Conservation (phyloP, 257 asterid genomes). For the Solanum piurae region DNA sequence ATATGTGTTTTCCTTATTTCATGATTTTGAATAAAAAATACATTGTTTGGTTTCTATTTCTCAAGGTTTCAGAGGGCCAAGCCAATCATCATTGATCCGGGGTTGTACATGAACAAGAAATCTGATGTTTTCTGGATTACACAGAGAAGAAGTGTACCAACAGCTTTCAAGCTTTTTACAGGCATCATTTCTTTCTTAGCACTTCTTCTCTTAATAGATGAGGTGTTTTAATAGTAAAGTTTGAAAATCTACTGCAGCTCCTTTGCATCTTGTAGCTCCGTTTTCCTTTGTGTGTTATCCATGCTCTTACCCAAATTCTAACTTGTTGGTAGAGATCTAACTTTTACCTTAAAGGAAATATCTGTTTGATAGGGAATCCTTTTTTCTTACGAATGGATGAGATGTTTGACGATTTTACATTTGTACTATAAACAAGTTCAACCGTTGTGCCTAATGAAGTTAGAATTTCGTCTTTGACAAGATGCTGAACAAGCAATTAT, state of each 20-base stretch:
- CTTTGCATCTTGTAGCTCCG: not conserved
- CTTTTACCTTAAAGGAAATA: not conserved
- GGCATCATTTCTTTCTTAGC: conserved; percentile 4
- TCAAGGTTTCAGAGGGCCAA: conserved; percentile 83
- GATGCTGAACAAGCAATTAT: not conserved
- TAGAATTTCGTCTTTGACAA: not conserved
- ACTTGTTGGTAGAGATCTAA: not conserved
- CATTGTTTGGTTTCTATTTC: not conserved
- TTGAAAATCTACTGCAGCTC: not conserved
- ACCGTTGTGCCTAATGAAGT: not conserved
- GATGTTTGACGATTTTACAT: not conserved
- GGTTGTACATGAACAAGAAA: conserved; percentile 72
- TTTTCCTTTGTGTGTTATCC: not conserved
- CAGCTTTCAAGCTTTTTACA: conserved; percentile 62
- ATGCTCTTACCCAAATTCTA: not conserved
- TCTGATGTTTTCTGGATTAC: conserved; percentile 90
- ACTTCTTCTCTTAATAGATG: not conserved
- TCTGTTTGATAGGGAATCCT: not conserved
- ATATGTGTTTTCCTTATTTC: too few species aligned
- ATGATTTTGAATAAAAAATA: not conserved
- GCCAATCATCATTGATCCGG: conserved; percentile 80
- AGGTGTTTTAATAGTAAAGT: not conserved
- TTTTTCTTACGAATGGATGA: not conserved
- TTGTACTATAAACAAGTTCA: not conserved
- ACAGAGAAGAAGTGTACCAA: conserved; percentile 35